These are phyloP conservation scores for Pontederia crassipes DNA, from an alignment of 176 grass and related monocot genomes.

Conservation along the genomic window DNA sequence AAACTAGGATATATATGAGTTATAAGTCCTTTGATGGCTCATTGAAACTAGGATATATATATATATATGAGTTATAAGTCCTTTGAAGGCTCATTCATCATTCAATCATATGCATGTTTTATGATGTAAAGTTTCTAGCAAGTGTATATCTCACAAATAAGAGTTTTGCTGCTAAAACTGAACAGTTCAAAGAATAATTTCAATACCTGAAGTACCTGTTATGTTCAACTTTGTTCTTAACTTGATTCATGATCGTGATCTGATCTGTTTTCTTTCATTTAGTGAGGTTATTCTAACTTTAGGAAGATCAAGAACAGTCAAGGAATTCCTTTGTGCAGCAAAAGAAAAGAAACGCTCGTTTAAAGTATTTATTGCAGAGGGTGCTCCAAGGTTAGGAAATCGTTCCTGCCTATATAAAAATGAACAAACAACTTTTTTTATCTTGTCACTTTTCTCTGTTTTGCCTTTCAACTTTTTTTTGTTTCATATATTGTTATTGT, in stretches of 20 bases:
- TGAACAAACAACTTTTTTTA: not conserved
- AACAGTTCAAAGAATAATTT: too few species aligned
- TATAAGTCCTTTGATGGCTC: too few species aligned
- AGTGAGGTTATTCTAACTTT: constrained; percentile 99
- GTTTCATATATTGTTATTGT: not conserved
- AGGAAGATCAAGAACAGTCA: constrained; percentile 86
- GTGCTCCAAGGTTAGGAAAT: constrained; percentile 76
- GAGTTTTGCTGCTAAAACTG: too few species aligned
- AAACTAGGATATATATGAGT: too few species aligned
- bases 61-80: too few species aligned
- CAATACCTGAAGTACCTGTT: too few species aligned
- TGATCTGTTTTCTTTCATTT: constrained; percentile 23
- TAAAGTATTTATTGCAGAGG: constrained; percentile 93
- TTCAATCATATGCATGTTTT: too few species aligned
- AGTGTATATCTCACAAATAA: too few species aligned
- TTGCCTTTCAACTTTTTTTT: not conserved
- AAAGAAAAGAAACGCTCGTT: constrained; percentile 92
- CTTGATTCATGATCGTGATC: constrained; percentile 8
- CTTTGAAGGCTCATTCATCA: too few species aligned
- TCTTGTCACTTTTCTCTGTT: not conserved
- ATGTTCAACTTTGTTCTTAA: not conserved
- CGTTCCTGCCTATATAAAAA: not conserved
- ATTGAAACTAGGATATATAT: too few species aligned
- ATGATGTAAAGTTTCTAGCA: too few species aligned
- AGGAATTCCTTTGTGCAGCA: constrained; percentile 88